Evolutionary conservation across 169 alveolate species (phyloP).

Genomic region (Plasmodium fragile): DNA sequence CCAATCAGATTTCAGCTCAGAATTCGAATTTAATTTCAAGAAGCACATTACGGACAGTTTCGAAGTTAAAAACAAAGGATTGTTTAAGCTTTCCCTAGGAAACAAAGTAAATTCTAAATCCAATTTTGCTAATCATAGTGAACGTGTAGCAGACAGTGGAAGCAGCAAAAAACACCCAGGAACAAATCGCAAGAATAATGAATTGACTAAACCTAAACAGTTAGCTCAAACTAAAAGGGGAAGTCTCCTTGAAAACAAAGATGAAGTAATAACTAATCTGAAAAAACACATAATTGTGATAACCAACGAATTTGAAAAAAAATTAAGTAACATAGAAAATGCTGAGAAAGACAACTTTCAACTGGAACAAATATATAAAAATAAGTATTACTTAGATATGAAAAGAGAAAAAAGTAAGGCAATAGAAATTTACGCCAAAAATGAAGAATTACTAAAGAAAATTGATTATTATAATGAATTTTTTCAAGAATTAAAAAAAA

Average conservation of each 20-base stretch:
- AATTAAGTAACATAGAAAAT: conserved; percentile 33
- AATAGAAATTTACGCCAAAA: conserved; percentile 15
- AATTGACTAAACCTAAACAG: not conserved
- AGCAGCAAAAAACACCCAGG: not conserved
- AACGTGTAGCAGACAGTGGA: not conserved
- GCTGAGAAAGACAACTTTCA: conserved; percentile 46
- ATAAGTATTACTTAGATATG: conserved; percentile 48
- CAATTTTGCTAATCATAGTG: conserved; percentile 11
- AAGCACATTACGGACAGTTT: conserved; percentile 36
- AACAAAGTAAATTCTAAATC: conserved; percentile 8
- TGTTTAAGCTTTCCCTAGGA: conserved; percentile 37
- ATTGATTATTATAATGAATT: conserved; percentile 15
- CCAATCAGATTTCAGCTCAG: conserved; percentile 43
- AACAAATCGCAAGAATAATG: not conserved
- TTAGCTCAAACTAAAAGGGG: not conserved
- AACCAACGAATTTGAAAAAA: conserved; percentile 33
- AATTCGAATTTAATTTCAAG: conserved; percentile 48
- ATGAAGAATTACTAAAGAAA: conserved; percentile 22
- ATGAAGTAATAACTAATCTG: conserved; percentile 48
- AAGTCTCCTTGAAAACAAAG: not conserved
- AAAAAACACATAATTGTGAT: conserved; percentile 28
- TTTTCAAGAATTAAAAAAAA: conserved; percentile 38
- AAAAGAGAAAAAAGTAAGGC: conserved; percentile 41
- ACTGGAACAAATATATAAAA: conserved; percentile 48
- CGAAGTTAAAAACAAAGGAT: conserved; percentile 44